These are phyloP conservation scores for Acorus gramineus DNA, from an alignment of 106 monocot species.

Conservation along the genomic window DNA sequence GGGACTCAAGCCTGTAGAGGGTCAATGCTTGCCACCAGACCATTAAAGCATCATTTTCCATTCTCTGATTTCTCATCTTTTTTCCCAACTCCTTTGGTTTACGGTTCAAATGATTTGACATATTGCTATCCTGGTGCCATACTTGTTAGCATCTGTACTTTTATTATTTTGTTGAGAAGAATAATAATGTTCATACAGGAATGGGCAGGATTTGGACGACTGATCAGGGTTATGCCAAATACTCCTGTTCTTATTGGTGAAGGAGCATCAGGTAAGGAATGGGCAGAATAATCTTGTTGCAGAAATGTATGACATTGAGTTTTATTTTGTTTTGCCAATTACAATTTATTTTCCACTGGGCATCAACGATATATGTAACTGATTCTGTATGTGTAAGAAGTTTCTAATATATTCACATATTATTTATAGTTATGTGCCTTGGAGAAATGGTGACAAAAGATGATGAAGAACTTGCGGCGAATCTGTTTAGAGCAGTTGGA, in stretches of 20 bases:
- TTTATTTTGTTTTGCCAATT: background rate
- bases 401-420: slow-evolving; percentile 8
- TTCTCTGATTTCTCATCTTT: too few relatives aligned
- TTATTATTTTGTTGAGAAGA: too few relatives aligned
- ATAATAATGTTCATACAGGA: slow-evolving; percentile 31
- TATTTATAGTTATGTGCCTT: slow-evolving; percentile 60
- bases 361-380: background rate
- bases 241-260: slow-evolving; percentile 85
- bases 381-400: background rate
- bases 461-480: slow-evolving; percentile 68
- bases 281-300: background rate
- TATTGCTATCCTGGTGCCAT: too few relatives aligned
- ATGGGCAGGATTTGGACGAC: slow-evolving; percentile 68
- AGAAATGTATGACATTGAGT: background rate
- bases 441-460: slow-evolving; percentile 57
- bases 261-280: slow-evolving; percentile 73
- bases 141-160: too few relatives aligned
- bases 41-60: too few relatives aligned
- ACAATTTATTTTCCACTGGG: background rate
- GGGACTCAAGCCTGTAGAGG: too few relatives aligned
- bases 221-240: slow-evolving; percentile 98
- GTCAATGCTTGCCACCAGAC: too few relatives aligned
- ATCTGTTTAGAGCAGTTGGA: slow-evolving; percentile 70
- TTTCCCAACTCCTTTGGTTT: too few relatives aligned
- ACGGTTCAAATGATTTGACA: too few relatives aligned